Base-by-base conservation (phyloP, 768 basidiomycete species). In the Boletus vinaceobasis region DNA sequence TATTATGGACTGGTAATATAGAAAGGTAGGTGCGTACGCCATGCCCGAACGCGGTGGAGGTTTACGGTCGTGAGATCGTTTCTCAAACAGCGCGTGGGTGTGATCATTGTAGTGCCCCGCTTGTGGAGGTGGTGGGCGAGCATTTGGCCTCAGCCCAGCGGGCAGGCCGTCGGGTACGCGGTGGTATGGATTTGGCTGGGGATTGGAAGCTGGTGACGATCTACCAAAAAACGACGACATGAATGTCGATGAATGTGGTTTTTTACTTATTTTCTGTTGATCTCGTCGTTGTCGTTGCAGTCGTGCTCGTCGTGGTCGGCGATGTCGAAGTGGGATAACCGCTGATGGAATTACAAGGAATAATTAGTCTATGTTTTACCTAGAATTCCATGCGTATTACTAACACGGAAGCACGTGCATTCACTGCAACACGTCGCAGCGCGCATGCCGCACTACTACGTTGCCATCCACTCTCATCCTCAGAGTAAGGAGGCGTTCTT, bases 51-150 rank as follows among this genome's bases (percentile, higher is more conserved):
- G 72, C 13, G 72, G 61, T 27, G 71, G 67, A 1, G 69, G 73
- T 63, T 72, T 77, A 46, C 80, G 76, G 53, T 77, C 75, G 55
- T 71, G 69, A 4, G 69, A 57, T 43, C 75, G 71, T 60, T 82
- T 83, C 63, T 84, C 82, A 52, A 82, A 83, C n/a, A 77, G 50
- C 14, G 73, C 60, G 36, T 58, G 63, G 5, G 79, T 73, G 2
- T 82, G 78, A 61, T 84, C 83, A 57, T 83, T 84, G 64, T 85
- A 85, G 42, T 70, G 66, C 52, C 76, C 77, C 23, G 29, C 42
- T n/a, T 71, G 65, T 19, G 75, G 77, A 10, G 73, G 73, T 31
- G 66, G 71, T 21, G 63, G 69, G n/a, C 61, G 72, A 51, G 36
- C 70, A 66, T 45, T 60, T 40, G 74, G 66, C 52, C 77, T 69